Evolutionary conservation across 2,329 filamentous ascomycete species (phyloP).

Genomic region (Xylaria arbuscula): DNA sequence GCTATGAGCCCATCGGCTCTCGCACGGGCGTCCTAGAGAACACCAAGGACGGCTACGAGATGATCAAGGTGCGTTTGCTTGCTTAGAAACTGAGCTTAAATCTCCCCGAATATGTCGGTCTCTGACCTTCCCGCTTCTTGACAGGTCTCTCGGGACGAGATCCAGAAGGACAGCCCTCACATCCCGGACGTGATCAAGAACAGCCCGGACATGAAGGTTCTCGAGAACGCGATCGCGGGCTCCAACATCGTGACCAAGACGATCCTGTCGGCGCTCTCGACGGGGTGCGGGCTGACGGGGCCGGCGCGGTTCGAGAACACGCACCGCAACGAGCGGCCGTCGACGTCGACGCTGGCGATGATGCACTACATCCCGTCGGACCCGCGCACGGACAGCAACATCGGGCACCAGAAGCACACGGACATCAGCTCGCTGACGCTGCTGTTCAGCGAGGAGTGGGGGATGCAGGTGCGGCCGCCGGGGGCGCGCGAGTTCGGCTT

Average conservation of each 20-base stretch:
- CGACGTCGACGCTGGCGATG: conserved; percentile 63
- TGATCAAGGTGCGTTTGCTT: conserved; percentile 57
- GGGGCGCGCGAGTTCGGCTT: conserved; percentile 62
- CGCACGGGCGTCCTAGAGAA: conserved; percentile 60
- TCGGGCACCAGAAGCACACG: conserved; percentile 68
- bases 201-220: conserved; percentile 58
- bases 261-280: conserved; percentile 63
- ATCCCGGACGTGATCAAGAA: conserved; percentile 61
- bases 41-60: conserved; percentile 65
- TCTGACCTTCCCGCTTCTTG: not conserved
- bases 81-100: not conserved
- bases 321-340: conserved; percentile 63
- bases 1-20: conserved; percentile 62
- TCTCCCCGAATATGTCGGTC: conserved; percentile 2
- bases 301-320: conserved; percentile 61
- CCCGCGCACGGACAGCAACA: conserved; percentile 54
- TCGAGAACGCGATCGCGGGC: conserved; percentile 62
- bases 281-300: conserved; percentile 58
- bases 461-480: conserved; percentile 66
- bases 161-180: conserved; percentile 59
- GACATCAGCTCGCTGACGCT: conserved; percentile 67
- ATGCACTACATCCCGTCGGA: conserved; percentile 65
- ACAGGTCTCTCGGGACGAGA: conserved; percentile 60
- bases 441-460: conserved; percentile 67
- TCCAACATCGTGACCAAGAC: conserved; percentile 63